A percentile compares a stretch with the other conserved stretches of the same genome.
Evolutionary conservation across 2,329 filamentous ascomycete species (phyloP).

Genomic region (Didymella pomorum): DNA sequence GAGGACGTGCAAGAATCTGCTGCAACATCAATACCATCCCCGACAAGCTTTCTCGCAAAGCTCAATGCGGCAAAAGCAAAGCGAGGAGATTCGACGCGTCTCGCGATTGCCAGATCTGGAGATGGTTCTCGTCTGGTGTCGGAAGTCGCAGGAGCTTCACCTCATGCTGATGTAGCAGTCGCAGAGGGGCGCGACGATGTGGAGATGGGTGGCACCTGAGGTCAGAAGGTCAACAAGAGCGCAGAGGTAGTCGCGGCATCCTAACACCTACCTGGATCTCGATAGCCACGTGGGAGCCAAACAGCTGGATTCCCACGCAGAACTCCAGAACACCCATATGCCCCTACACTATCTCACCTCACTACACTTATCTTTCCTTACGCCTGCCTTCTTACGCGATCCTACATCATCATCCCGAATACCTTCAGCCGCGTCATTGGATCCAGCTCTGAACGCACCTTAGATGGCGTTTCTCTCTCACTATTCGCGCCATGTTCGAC

Average conservation of each 20-base stretch:
- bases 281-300: not conserved
- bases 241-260: not conserved
- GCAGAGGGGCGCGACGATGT: not conserved
- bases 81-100: constrained; percentile 48
- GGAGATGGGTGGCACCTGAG: constrained; percentile 14
- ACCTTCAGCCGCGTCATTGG: not conserved
- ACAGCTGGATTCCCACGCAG: not conserved
- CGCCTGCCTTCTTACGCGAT: not conserved
- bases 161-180: not conserved
- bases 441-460: not conserved
- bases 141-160: not conserved
- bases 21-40: constrained; percentile 23
- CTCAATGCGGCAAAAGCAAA: constrained; percentile 53
- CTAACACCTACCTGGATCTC: not conserved
- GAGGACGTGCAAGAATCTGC: constrained; percentile 6
- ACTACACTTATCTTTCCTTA: not conserved
- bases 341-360: not conserved
- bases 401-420: not conserved
- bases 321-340: not conserved
- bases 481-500: constrained; percentile 3
- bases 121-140: constrained; percentile 3
- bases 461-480: not conserved
- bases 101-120: constrained; percentile 22
- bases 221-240: too few species aligned
- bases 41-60: constrained; percentile 52